These are phyloP conservation scores for Rusavskia elegans DNA, from an alignment of 495 filamentous ascomycete genomes.

Conservation along the genomic window DNA sequence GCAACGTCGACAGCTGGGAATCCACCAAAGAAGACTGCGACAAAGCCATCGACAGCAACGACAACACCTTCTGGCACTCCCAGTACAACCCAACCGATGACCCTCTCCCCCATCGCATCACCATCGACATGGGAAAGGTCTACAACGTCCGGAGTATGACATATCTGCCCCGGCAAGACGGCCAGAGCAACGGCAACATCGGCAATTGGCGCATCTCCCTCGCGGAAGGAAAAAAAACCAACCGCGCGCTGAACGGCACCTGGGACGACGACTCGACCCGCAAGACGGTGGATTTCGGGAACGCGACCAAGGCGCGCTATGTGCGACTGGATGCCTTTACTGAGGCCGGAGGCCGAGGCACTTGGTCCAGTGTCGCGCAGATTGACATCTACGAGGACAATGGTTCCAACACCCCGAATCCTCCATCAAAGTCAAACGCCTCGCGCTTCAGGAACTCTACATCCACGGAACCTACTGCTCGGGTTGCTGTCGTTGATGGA, in stretches of 20 bases:
- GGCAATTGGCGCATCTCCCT: neutral
- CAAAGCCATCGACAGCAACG: neutral
- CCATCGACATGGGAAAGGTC: neutral
- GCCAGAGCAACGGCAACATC: neutral
- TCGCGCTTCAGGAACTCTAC: too few species aligned
- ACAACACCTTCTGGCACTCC: neutral
- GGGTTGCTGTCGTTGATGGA: too few species aligned
- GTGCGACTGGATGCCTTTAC: neutral
- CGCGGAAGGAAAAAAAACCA: neutral
- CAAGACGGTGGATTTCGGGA: neutral
- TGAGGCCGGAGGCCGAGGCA: neutral
- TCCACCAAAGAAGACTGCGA: constrained; percentile 2
- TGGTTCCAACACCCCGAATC: too few species aligned
- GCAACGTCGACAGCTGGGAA: constrained; percentile 17
- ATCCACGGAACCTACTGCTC: too few species aligned
- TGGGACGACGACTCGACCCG: neutral
- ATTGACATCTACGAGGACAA: neutral
- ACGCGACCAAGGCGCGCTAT: neutral
- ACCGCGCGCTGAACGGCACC: neutral
- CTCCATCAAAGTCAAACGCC: too few species aligned
- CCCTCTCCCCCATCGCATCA: neutral
- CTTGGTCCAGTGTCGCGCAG: neutral
- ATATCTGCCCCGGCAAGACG: neutral
- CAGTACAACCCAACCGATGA: neutral
- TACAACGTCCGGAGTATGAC: neutral